phyloP scores from a whole-genome alignment of 768 basidiomycete genomes.

The Russula brevipes region DNA sequence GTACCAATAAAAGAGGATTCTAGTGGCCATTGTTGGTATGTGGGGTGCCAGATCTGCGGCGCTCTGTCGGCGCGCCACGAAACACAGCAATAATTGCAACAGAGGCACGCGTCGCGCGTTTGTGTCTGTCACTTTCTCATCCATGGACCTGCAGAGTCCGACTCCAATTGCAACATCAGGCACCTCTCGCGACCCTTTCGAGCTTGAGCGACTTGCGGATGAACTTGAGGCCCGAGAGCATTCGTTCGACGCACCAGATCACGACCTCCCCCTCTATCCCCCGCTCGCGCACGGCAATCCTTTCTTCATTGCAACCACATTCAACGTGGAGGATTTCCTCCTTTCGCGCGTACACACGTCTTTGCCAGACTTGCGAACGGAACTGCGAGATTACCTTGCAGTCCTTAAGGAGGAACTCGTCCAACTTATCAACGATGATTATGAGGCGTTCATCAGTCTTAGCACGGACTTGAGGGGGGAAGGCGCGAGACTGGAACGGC shows the following conservation, averaged over 20 bases:
- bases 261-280: constrained; percentile 55
- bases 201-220: constrained; percentile 67
- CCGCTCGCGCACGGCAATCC: constrained; percentile 80
- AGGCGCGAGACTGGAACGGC: constrained; percentile 58
- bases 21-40: neutral
- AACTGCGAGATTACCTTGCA: constrained; percentile 81
- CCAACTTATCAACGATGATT: constrained; percentile 94
- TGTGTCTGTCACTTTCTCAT: neutral
- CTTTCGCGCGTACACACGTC: constrained; percentile 81
- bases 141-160: constrained; percentile 15
- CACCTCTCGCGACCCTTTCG: constrained; percentile 48
- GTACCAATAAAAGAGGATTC: neutral
- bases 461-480: constrained; percentile 90
- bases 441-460: constrained; percentile 94
- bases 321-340: constrained; percentile 83
- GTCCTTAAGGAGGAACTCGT: constrained; percentile 90
- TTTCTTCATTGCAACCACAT: constrained; percentile 60
- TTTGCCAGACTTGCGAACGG: constrained; percentile 78
- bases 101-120: neutral
- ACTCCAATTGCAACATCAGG: constrained; percentile 2
- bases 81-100: too few species aligned
- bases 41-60: neutral
- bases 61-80: neutral
- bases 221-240: constrained; percentile 59
- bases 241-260: constrained; percentile 27